Percentiles rank a stretch among this genome's conserved stretches.
Evolutionary conservation across 2,329 filamentous ascomycete genomes (phyloP).

Genomic region (Scolecobasidium constrictum): DNA sequence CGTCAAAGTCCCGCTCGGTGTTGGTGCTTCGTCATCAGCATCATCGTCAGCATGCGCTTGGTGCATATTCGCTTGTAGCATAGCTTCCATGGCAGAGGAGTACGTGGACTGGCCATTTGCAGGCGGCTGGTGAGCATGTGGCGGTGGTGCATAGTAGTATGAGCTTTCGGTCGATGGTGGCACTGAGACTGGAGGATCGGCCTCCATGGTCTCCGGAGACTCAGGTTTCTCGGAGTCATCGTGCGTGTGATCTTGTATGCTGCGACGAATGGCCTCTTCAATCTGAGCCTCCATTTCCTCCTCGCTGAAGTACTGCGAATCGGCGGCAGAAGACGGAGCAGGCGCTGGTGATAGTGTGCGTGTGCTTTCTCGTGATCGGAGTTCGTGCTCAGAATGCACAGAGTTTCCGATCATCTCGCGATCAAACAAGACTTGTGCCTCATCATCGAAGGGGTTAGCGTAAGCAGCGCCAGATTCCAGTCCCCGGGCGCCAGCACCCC

Average conservation of each 20-base stretch:
- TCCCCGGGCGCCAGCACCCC: slow-evolving; percentile 23
- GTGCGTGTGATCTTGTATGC: slow-evolving; percentile 1
- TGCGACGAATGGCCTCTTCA: slow-evolving; percentile 10
- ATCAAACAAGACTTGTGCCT: slow-evolving; percentile 32
- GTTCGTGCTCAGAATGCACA: slow-evolving; percentile 1
- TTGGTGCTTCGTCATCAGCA: slow-evolving; percentile 20
- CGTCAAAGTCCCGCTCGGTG: slow-evolving; percentile 24
- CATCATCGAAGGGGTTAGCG: slow-evolving; percentile 36
- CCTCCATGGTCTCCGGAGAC: neutral
- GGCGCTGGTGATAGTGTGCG: slow-evolving; percentile 1
- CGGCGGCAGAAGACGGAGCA: neutral
- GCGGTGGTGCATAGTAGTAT: slow-evolving; percentile 8
- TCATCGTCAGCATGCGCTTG: neutral
- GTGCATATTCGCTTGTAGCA: slow-evolving; percentile 5
- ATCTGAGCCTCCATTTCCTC: slow-evolving; percentile 10
- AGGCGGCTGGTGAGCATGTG: slow-evolving; percentile 5
- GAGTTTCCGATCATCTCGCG: slow-evolving; percentile 19
- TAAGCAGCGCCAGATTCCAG: slow-evolving; percentile 29
- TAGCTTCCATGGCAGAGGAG: slow-evolving; percentile 7
- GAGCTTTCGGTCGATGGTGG: neutral
- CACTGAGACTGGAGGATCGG: slow-evolving; percentile 3
- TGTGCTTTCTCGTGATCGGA: slow-evolving; percentile 6
- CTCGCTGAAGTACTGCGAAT: slow-evolving; percentile 9
- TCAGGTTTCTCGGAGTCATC: neutral
- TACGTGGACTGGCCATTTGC: neutral